Evolutionary conservation across 495 filamentous ascomycete genomes (phyloP).

Genomic region (Pseudoneurospora amorphoporcata): DNA sequence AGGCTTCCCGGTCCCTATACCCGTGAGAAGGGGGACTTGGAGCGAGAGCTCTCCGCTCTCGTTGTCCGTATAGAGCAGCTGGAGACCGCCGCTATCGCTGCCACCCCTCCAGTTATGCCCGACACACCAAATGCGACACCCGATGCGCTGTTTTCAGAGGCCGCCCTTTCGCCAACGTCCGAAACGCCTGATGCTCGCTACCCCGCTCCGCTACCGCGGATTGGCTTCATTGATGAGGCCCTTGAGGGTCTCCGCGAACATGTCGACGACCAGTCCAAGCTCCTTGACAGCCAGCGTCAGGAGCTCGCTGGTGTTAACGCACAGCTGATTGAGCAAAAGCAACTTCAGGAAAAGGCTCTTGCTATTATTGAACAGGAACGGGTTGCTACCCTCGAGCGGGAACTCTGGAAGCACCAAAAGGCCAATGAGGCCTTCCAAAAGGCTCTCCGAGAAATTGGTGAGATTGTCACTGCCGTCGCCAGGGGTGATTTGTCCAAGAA

Average conservation of each 20-base stretch:
- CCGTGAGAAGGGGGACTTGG: conserved; percentile 55
- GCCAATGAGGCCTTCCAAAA: conserved; percentile 99
- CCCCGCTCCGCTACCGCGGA: conserved; percentile 17
- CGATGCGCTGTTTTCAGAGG: conserved; percentile 44
- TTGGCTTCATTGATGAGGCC: conserved; percentile 50
- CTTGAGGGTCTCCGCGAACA: conserved; percentile 62
- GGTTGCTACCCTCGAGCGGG: conserved; percentile 62
- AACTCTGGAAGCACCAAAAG: conserved; percentile 92
- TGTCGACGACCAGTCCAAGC: conserved; percentile 68
- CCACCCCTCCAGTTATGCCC: conserved; percentile 40
- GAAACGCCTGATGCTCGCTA: conserved; percentile 7
- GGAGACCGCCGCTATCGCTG: conserved; percentile 45
- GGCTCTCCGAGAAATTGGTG: conserved; percentile 90
- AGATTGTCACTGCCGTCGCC: conserved; percentile 90
- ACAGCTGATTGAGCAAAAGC: conserved; percentile 55
- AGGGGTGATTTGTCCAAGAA: conserved; percentile 97
- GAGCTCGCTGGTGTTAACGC: conserved; percentile 61
- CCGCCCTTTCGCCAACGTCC: conserved; percentile 6
- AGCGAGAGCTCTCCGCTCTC: conserved; percentile 60
- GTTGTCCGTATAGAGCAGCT: conserved; percentile 57
- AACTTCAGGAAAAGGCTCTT: conserved; percentile 51
- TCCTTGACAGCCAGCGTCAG: conserved; percentile 62
- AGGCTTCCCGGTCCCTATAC: conserved; percentile 55
- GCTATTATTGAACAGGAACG: conserved; percentile 43
- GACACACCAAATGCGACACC: conserved; percentile 51